Evolutionary conservation across 2,329 filamentous ascomycete genomes (phyloP).

Genomic region (Stachybotrys elegans): DNA sequence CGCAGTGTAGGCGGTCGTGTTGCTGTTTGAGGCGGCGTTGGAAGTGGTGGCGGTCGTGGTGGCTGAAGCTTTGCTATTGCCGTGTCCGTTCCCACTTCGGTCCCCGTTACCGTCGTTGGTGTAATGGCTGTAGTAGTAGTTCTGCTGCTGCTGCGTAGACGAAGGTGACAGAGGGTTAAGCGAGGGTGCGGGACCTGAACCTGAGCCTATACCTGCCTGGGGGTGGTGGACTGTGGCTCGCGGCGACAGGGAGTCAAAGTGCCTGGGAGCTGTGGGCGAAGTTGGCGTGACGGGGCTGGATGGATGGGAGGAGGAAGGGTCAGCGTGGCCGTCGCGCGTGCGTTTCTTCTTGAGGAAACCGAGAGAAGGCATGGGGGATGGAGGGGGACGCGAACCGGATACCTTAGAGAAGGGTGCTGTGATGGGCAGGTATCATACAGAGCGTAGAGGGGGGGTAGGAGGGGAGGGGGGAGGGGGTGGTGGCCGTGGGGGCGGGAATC

Average conservation of each 20-base stretch:
- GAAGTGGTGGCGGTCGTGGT: slow-evolving; percentile 14
- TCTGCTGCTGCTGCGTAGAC: slow-evolving; percentile 6
- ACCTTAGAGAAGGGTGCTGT: too few species aligned
- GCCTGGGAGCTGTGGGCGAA: slow-evolving; percentile 41
- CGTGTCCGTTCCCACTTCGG: slow-evolving; percentile 17
- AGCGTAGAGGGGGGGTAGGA: too few species aligned
- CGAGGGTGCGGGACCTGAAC: too few species aligned
- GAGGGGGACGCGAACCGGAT: too few species aligned
- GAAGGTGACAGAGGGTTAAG: slow-evolving; percentile 3
- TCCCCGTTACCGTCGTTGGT: slow-evolving; percentile 7
- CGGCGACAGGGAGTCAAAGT: slow-evolving; percentile 36
- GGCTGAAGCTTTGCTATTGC: slow-evolving; percentile 17
- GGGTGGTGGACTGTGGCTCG: neutral
- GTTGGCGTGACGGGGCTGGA: slow-evolving; percentile 59
- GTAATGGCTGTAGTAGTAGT: slow-evolving; percentile 15
- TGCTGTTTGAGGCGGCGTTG: too few species aligned
- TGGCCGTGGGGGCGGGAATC: too few species aligned
- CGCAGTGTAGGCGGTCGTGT: too few species aligned
- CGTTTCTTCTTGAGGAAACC: slow-evolving; percentile 98
- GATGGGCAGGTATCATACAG: too few species aligned
- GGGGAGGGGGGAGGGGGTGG: too few species aligned
- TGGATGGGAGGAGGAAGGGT: slow-evolving; percentile 62
- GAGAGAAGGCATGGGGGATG: slow-evolving; percentile 77
- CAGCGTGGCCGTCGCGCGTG: slow-evolving; percentile 82
- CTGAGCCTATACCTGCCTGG: neutral